Evolutionary conservation across 805 yeast species (phyloP), one percentile per base, ranked within the genome.

Genomic region (Candida namnaoensis): DNA sequence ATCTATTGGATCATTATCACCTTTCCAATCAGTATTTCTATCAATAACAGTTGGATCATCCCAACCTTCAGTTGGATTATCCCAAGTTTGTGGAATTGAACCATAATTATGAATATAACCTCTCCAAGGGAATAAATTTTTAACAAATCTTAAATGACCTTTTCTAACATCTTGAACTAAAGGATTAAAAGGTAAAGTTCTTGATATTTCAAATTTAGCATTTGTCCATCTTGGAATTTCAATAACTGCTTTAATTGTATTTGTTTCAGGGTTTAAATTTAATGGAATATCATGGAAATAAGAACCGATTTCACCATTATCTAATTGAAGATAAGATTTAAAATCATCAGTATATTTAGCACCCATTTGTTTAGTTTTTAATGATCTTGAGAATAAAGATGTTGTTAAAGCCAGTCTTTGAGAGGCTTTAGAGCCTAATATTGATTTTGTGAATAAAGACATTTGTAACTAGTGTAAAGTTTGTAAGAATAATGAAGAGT

Each of bases 1-100:
- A 57, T 91, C 99, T 47, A 91, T 67, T 4, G 99, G 99, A 63
- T 91, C 99, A 57, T 88, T 86, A 65, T 91, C 99, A 46, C 99
- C 99, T 46, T 64, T 63, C 32, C 74, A 61, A 4, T 61, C 62
- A 7, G 55, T 54, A 24, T 51, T 48, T 71, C 74, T 56, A 65
- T 71, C 44, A 64, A 42, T 47, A 32, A 58, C 52, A 64, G 69
- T 49, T 54, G 33, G 33, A 13, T 30, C 33, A 12, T 30, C 33
- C 33, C 33, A 26, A 26, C 10, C 7, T 40, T 66, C 68, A 44
- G 81, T 76, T n/a, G 95, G 95, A 58, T 93, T 95, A 64, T 91
- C 99, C 98, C 98, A 91, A 4, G 98, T 91, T 67, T 86, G 95
- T 14, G 95, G 90, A 52, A 86, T 69, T 4, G 95, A 91, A 37